These are phyloP conservation scores for Xanthoconium separans DNA, from an alignment of 1,284 basidiomycete species.

Conservation along the genomic window DNA sequence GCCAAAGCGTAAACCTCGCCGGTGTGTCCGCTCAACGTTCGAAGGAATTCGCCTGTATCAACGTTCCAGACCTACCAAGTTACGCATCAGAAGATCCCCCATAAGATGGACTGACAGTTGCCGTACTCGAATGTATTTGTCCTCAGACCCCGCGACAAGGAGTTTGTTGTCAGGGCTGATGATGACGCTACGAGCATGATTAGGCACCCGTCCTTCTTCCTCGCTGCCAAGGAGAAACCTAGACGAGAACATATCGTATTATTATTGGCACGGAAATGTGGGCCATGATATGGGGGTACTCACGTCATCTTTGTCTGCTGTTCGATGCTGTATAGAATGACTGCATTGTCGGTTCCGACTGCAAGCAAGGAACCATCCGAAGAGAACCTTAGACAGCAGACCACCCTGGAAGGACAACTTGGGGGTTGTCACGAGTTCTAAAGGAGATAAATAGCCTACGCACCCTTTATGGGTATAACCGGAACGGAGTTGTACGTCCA, in stretches of 20 bases:
- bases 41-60: slow-evolving; percentile 28
- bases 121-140: slow-evolving; percentile 31
- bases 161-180: slow-evolving; percentile 34
- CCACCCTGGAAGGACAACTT: slow-evolving; percentile 19
- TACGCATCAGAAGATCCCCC: not conserved
- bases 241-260: not conserved
- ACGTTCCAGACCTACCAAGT: slow-evolving; percentile 26
- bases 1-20: slow-evolving; percentile 33
- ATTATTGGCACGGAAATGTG: slow-evolving; percentile 1
- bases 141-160: slow-evolving; percentile 34
- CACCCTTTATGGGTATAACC: slow-evolving; percentile 31
- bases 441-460: slow-evolving; percentile 13
- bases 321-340: slow-evolving; percentile 32
- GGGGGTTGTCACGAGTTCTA: slow-evolving; percentile 6
- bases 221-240: slow-evolving; percentile 33
- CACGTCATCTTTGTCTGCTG: slow-evolving; percentile 31
- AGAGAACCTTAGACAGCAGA: slow-evolving; percentile 36
- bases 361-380: slow-evolving; percentile 32
- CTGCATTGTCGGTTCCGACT: slow-evolving; percentile 34
- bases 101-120: not conserved
- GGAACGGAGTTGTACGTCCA: slow-evolving; percentile 35
- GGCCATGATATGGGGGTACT: slow-evolving; percentile 3
- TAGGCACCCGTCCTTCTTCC: slow-evolving; percentile 19
- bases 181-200: slow-evolving; percentile 34
- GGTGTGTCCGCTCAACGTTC: slow-evolving; percentile 28